A percentile compares a stretch with the other conserved stretches of the same genome.
These are phyloP conservation scores for Castanea sativa DNA, from an alignment of 306 rosid species.

Conservation along the genomic window DNA sequence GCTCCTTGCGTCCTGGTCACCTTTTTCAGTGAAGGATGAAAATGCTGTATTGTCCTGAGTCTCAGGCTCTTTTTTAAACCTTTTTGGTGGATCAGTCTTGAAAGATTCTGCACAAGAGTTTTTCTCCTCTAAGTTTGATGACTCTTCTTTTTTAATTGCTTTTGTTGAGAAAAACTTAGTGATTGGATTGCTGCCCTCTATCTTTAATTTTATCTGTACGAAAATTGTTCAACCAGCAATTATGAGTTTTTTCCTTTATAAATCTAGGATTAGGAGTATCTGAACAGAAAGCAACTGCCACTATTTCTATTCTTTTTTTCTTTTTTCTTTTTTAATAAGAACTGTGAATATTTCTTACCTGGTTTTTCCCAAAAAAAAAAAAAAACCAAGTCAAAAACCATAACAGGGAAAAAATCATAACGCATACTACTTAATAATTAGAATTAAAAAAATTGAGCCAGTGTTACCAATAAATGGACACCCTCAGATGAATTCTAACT, in stretches of 20 bases:
- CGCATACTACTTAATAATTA: background rate
- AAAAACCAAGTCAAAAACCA: background rate
- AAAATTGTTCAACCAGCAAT: constrained; percentile 12
- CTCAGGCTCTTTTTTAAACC: constrained; percentile 35
- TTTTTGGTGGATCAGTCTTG: constrained; percentile 31
- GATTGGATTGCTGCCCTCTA: constrained; percentile 51
- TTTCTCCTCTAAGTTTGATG: constrained; percentile 14
- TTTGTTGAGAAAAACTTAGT: constrained; percentile 62
- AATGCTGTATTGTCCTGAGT: background rate
- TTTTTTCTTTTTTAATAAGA: too few relatives aligned
- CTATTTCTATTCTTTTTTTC: background rate
- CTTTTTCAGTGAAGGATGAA: constrained; percentile 26
- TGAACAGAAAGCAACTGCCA: background rate
- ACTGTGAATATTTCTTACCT: background rate
- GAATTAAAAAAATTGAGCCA: background rate
- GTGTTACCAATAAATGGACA: background rate
- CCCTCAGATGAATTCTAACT: background rate
- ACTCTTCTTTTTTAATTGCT: constrained; percentile 36
- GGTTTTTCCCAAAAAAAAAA: background rate
- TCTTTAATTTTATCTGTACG: constrained; percentile 62
- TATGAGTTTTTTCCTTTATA: background rate
- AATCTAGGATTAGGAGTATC: background rate
- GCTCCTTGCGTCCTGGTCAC: constrained; percentile 22
- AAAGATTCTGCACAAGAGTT: constrained; percentile 9
- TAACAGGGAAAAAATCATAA: background rate